Base-by-base conservation (phyloP, 805 yeast genomes). In the Candida anglica region DNA sequence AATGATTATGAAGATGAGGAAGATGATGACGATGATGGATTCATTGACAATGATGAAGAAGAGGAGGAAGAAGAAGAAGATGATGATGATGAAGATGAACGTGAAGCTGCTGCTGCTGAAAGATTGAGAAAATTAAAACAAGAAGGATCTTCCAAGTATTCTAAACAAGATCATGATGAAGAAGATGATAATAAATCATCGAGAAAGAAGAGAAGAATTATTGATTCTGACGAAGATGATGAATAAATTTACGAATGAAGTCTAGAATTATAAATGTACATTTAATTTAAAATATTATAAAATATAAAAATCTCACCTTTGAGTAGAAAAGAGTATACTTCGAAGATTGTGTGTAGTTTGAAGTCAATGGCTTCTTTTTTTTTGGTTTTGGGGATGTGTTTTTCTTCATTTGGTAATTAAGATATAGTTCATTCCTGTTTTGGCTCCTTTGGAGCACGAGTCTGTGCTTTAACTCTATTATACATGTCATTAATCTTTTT, bases 401-500 rank as follows among this genome's bases (percentile, higher is more conserved):
- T n/a, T n/a, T n/a, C n/a, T n/a, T n/a, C n/a, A n/a, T n/a, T n/a
- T n/a, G n/a, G n/a, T 11, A 23, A 23, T 7, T 25, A 25, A 9
- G 13, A 14, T 25, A 25, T 25, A 14, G 11, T 25, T 25, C 27
- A 9, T 25, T 8, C 7, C 27, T 28, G 11, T 15, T 27, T 27
- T 27, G 15, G 23, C 23, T 11, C 11, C 37, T 21, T 21, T 21
- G 23, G 23, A 9, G 11, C 23, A n/a, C n/a, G n/a, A n/a, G n/a
- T n/a, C n/a, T n/a, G 10, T 9, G 23, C 23, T 41, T 68, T 72
- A 39, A 80, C 60, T 58, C 81, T 77, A 40, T 63, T 69, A 57
- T 86, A 88, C 96, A 88, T 87, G 19, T 75, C 79, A 50, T 72
- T 70, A 41, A 87, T 75, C 60, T 82, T 82, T 24, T 67, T 58